Conservation (phyloP, 2,329 filamentous ascomycete genomes). For the Calcarisporium arbuscula region DNA sequence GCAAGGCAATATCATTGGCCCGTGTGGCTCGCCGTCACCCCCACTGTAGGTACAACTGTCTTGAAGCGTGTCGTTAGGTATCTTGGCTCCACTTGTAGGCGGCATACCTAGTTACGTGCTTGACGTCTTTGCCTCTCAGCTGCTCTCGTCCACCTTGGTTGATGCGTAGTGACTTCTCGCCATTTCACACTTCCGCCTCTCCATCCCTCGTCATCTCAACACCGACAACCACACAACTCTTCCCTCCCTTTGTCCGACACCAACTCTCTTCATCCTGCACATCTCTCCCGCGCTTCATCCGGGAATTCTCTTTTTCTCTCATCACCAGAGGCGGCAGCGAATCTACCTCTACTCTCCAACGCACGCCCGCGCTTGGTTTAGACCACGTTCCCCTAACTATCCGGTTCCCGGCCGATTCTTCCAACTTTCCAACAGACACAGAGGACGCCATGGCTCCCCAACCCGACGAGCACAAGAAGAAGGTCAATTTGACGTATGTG, state of each 20-base stretch:
- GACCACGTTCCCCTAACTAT: slow-evolving; percentile 19
- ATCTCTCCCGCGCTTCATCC: no score
- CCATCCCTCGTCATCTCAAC: slow-evolving; percentile 1
- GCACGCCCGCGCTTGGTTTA: slow-evolving; percentile 8
- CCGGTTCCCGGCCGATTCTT: slow-evolving; percentile 14
- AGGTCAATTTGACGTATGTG: slow-evolving; percentile 74
- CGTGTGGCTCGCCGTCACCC: slow-evolving; percentile 14
- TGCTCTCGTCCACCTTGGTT: slow-evolving; percentile 13
- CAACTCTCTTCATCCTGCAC: slow-evolving; percentile 9
- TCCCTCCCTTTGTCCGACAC: slow-evolving; percentile 15
- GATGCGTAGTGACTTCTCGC: no score
- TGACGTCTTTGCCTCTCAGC: slow-evolving; percentile 6
- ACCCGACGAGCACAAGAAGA: slow-evolving; percentile 66
- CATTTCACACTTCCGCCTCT: slow-evolving; percentile 12
- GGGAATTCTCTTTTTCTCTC: slow-evolving; percentile 7
- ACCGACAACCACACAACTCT: no score
- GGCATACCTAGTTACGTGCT: neutral
- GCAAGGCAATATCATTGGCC: slow-evolving; percentile 28
- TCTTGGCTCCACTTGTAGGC: slow-evolving; percentile 5
- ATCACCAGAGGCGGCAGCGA: slow-evolving; percentile 5
- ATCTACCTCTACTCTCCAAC: slow-evolving; percentile 4
- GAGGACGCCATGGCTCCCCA: slow-evolving; percentile 62
- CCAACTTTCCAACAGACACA: slow-evolving; percentile 21
- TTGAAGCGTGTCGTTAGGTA: slow-evolving; percentile 6
- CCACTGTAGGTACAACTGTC: slow-evolving; percentile 7